Percentiles rank a stretch among this genome's conserved stretches.
phyloP scores from a whole-genome alignment of 2,329 filamentous ascomycete species.

The Fusarium siculi region DNA sequence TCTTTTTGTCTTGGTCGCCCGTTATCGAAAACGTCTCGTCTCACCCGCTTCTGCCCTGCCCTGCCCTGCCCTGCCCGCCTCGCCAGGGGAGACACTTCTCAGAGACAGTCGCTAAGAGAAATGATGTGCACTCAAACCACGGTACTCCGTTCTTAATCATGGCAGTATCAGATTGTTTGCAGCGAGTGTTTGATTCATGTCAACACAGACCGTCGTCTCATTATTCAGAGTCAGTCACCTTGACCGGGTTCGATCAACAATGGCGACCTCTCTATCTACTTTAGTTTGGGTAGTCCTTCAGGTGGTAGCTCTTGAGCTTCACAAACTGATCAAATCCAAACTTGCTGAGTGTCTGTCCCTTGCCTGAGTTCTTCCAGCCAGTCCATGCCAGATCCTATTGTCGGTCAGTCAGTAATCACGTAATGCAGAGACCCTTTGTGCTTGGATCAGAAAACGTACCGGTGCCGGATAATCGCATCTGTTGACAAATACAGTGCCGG shows the following conservation, averaged over 20 bases:
- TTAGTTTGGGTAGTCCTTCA: slow-evolving; percentile 82
- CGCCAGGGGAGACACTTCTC: slow-evolving; percentile 8
- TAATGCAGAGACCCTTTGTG: slow-evolving; percentile 12
- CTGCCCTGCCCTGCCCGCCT: neutral
- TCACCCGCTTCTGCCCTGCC: slow-evolving; percentile 6
- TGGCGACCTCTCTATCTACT: slow-evolving; percentile 2
- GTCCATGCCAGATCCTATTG: slow-evolving; percentile 90
- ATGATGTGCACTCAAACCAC: slow-evolving; percentile 13
- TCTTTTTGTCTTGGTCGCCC: slow-evolving; percentile 14
- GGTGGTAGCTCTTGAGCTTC: slow-evolving; percentile 94
- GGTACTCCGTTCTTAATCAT: neutral
- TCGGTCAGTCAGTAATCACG: slow-evolving; percentile 31
- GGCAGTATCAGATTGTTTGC: slow-evolving; percentile 13
- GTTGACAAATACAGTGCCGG: slow-evolving; percentile 96
- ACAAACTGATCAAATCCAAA: slow-evolving; percentile 97
- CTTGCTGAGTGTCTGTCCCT: slow-evolving; percentile 86
- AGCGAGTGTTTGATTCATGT: slow-evolving; percentile 19
- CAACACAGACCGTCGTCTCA: slow-evolving; percentile 16
- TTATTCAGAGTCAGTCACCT: slow-evolving; percentile 22
- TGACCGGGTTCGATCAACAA: slow-evolving; percentile 3
- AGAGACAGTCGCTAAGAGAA: slow-evolving; percentile 35
- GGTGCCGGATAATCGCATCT: slow-evolving; percentile 92
- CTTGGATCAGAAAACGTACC: slow-evolving; percentile 62
- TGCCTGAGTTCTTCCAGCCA: slow-evolving; percentile 97
- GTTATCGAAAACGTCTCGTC: slow-evolving; percentile 34